Conservation (phyloP, 2,329 filamentous ascomycete genomes). For the Fusarium proliferatum region DNA sequence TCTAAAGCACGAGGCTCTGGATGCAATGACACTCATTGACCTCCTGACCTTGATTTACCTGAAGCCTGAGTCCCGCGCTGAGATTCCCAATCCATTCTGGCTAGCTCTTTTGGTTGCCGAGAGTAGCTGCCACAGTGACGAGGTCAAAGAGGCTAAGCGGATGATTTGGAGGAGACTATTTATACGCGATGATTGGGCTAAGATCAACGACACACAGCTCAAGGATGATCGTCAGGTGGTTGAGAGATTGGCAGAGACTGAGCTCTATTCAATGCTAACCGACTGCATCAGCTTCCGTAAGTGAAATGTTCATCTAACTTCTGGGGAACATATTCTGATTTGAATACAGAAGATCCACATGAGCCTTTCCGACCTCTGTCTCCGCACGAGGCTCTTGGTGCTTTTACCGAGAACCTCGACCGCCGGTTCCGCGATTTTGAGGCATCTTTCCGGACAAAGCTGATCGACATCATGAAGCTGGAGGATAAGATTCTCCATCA, state of each 20-base stretch:
- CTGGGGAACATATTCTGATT: constrained; percentile 43
- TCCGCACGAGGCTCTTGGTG: constrained; percentile 67
- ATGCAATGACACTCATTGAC: constrained; percentile 74
- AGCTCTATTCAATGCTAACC: constrained; percentile 74
- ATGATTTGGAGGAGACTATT: constrained; percentile 90
- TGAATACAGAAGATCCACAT: constrained; percentile 54
- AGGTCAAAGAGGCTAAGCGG: constrained; percentile 67
- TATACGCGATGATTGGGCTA: constrained; percentile 85
- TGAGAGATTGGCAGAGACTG: constrained; percentile 71
- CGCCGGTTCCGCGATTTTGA: constrained; percentile 69
- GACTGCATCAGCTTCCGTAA: constrained; percentile 74
- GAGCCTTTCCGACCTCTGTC: constrained; percentile 58
- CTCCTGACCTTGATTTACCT: constrained; percentile 79
- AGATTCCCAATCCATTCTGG: constrained; percentile 77
- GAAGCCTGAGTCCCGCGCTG: constrained; percentile 59
- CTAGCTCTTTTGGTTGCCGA: constrained; percentile 73
- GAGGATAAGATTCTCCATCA: constrained; percentile 76
- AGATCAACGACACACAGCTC: constrained; percentile 79
- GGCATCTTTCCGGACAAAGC: constrained; percentile 71
- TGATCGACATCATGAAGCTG: constrained; percentile 76
- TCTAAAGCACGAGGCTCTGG: constrained; percentile 77
- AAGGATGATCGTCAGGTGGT: constrained; percentile 77
- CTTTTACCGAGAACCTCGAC: constrained; percentile 70
- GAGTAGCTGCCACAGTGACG: constrained; percentile 65
- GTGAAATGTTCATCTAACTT: constrained; percentile 39